Evolutionary conservation across 148 eudicot genomes (phyloP), one percentile per base, ranked within the genome.

Genomic region (Pouteria glomerata): DNA sequence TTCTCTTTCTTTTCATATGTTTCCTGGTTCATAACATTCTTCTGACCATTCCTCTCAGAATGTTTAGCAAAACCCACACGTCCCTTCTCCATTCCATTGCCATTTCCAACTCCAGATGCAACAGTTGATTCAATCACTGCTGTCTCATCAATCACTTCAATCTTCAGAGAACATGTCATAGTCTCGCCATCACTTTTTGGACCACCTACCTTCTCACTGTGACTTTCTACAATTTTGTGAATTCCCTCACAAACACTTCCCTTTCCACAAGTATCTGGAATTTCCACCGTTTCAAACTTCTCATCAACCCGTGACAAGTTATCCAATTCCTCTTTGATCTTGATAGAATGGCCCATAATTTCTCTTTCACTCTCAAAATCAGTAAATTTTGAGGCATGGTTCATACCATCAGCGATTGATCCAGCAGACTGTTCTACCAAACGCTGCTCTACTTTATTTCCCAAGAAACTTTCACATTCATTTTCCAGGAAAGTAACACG

Each of bases 71-170:
- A 53, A 50, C 48, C 60, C 21, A 41, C 58, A 57, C 14, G 7
- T 24, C 76, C 34, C 47, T 70, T 57, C 45, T 52, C 72, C 48
- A 59, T 73, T 63, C 68, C 66, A 59, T 33, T 19, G 31, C 61
- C 61, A 63, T 50, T 37, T 34, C 29, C 73, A 33, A 48, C 21
- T 64, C 70, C 52, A n/a, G 58, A 39, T 62, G 57, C 62, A 59
- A 34, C 6, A 37, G 31, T 39, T 35, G 72, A 35, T 14, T 73
- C 83, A 68, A 79, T 61, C 16, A 85, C 66, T 12, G 78, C 68
- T 6, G 81, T 79, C 48, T 48, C 88, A 77, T 81, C 86, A 63
- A 83, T 64, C 68, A 77, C 72, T 47, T 74, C 82, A 74, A 76
- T 71, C 63, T 50, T 72, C 75, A 82, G 52, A 45, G 80, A 61